Evolutionary conservation across 176 grass and related monocot species (phyloP).

Genomic region (Oryza glaberrima): DNA sequence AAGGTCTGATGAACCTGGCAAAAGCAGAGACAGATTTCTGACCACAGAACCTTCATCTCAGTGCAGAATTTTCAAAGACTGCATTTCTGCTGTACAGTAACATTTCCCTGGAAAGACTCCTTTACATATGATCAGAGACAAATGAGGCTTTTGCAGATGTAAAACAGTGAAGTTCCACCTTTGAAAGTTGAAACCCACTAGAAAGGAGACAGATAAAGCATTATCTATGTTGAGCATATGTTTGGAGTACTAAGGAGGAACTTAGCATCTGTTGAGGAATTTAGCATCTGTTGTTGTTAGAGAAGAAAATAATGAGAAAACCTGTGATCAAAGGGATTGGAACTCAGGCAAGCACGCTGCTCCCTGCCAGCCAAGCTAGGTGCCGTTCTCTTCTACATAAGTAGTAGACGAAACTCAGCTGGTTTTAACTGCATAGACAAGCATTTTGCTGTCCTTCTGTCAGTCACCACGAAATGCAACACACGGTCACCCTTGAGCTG

Average conservation of each 20-base stretch:
- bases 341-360: too few species aligned
- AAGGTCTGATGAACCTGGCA: conserved; percentile 43
- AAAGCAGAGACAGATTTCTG: conserved; percentile 43
- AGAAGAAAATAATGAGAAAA: too few species aligned
- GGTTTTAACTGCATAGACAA: background rate
- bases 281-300: too few species aligned
- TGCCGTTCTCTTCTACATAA: too few species aligned
- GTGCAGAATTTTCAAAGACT: conserved; percentile 16
- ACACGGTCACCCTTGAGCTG: background rate
- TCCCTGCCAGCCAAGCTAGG: too few species aligned
- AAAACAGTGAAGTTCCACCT: conserved; percentile 17
- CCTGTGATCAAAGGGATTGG: too few species aligned
- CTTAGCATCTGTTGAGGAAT: too few species aligned
- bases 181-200: background rate
- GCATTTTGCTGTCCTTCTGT: background rate
- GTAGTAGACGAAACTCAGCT: background rate
- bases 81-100: background rate
- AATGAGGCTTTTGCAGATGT: background rate
- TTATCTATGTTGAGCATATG: background rate
- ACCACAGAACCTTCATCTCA: conserved; percentile 6
- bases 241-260: too few species aligned
- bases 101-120: background rate
- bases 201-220: background rate
- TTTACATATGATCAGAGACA: background rate
- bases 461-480: background rate